Evolutionary conservation across 345 rosid species (phyloP), one percentile per base, ranked within the genome.

Genomic region (Syzygium aromaticum): DNA sequence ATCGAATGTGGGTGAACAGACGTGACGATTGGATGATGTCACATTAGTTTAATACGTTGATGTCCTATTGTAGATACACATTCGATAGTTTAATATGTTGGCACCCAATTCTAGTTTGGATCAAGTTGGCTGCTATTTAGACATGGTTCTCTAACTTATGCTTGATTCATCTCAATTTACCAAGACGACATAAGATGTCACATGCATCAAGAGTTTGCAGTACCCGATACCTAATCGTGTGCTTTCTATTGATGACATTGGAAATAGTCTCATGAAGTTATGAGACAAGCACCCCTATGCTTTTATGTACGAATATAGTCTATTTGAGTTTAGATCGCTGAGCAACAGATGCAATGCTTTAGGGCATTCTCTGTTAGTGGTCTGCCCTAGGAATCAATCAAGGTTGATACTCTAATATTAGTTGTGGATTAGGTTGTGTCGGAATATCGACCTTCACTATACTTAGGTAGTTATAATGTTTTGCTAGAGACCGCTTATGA

Each of bases 11-110:
- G 21, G 9, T 30, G 5, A 64, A 30, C 5, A 15, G 0, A 15
- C 1, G 4, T 0, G 5, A 3, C 2, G 11, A 21, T 40, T 1
- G 2, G 21, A 15, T 64, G 11, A 28, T 28, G 10, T 28, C 2
- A 8, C 21, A 16, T 63, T 30, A 63, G 4, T 28, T 63, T 63
- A 28, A 15, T 63, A 28, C 5, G 5, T 64, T 2, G 2, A 64
- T 0, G 21, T 2, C 22, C 40, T 28, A 64, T 64, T 0, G 23
- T 17, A 8, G 22, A 67, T 67, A 17, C 21, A 8, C 78, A 17
- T 0, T 16, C 8, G 23, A 33, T 30, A 16, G 11, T 8, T 64
- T 15, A 7, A 28, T 64, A 30, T 2, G 46, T 67, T 1, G 3
- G 1, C 78, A 1, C 78, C 23, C 23, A 16, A 30, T 67, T 67